Percentiles rank a stretch among this genome's conserved stretches.
phyloP scores from a whole-genome alignment of 2,329 filamentous ascomycete genomes.

The Botrytis squamosa region DNA sequence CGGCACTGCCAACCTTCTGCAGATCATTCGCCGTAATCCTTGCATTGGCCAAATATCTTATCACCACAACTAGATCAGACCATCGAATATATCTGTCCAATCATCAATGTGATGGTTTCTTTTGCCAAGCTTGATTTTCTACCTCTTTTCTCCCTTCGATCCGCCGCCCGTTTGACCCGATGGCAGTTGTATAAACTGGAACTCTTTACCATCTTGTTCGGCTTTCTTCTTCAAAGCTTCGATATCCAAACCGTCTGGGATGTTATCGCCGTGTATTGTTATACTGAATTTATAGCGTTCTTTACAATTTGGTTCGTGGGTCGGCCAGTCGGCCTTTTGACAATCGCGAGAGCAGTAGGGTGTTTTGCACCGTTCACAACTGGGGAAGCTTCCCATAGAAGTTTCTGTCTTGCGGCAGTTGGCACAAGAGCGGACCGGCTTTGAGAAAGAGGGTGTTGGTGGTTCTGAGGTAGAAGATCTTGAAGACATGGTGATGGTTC shows the following conservation, averaged over 20 bases:
- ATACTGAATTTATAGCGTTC: constrained; percentile 14
- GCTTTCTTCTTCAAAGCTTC: constrained; percentile 4
- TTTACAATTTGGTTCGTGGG: constrained; percentile 5
- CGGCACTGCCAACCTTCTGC: neutral
- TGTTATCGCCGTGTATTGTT: constrained; percentile 10
- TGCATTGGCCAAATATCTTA: neutral
- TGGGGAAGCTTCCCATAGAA: constrained; percentile 1
- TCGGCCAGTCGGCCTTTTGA: constrained; percentile 5
- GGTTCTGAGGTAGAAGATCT: constrained; percentile 9
- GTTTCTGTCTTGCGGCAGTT: constrained; percentile 1
- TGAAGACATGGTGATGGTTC: constrained; percentile 2
- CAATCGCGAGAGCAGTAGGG: constrained; percentile 9
- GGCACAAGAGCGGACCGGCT: neutral
- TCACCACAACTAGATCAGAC: neutral
- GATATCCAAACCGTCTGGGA: constrained; percentile 2
- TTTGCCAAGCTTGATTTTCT: neutral
- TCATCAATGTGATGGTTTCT: neutral
- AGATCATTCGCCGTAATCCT: neutral
- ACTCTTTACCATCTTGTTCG: constrained; percentile 6
- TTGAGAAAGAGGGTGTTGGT: neutral
- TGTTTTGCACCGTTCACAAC: constrained; percentile 8
- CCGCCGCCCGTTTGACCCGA: neutral
- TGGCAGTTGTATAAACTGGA: constrained; percentile 10
- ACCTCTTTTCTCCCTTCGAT: neutral
- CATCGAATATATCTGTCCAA: neutral